Evolutionary conservation across 2,329 filamentous ascomycete species (phyloP), one percentile per base, ranked within the genome.

Genomic region (Phaeophleospora eucalypticola): DNA sequence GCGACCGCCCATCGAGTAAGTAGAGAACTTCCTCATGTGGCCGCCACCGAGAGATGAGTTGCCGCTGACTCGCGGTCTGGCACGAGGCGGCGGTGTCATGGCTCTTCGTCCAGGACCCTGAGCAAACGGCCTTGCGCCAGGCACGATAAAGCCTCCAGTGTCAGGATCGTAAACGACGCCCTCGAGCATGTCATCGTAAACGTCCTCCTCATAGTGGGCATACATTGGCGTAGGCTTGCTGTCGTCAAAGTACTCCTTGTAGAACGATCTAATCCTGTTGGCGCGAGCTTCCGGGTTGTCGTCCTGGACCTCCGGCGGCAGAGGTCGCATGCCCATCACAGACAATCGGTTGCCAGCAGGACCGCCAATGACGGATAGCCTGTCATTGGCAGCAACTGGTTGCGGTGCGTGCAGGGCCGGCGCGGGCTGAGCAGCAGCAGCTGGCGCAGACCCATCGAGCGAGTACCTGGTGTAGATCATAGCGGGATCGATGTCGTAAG

Each of bases 231-330:
- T 71, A 2, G 71, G 68, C 64, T 82, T 87, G 49, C 76, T 81
- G 35, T 96, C 91, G 57, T 97, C 93, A 60, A 98, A 98, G 72
- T 98, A 98, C 66, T 98, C 93, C 73, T 96, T 96, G 75, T 98
- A 98, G 74, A 98, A 98, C 3, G 93, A 98, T 66, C 93, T 82
- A 58, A 98, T 98, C 48, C 93, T 84, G 74, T 96, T 97, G 54
- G 93, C 93, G 61, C 93, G 83, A 62, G 91, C 84, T 68, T 97
- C 93, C 0, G 93, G 89, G 65, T 96, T 91, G 64, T 97, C 93
- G 2, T 84, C 81, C 36, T 87, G 82, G 54, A 95, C 87, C 62
- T 90, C 84, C 29, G 89, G 88, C 4, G 93, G 93, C 52, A 98
- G 77, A 17, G 93, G 93, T 14, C 93, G 85, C 67, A 95, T 62